phyloP scores from a whole-genome alignment of 768 basidiomycete genomes.

The Mycena rosella region DNA sequence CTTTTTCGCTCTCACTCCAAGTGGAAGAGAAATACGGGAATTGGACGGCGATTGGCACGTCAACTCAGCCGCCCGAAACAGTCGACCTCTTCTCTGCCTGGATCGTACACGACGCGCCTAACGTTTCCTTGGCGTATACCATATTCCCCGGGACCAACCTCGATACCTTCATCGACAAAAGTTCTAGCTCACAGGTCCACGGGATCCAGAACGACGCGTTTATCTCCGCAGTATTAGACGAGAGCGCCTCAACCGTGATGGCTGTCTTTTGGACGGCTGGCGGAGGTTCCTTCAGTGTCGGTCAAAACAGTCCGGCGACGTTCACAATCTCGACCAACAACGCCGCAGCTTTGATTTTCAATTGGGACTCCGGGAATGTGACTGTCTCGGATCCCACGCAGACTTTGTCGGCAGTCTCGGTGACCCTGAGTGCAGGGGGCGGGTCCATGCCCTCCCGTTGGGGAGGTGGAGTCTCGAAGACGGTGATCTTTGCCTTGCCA shows the following conservation, averaged over 20 bases:
- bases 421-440: constrained; percentile 43
- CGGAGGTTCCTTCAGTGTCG: neutral
- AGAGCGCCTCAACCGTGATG: constrained; percentile 48
- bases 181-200: constrained; percentile 35
- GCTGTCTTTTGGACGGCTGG: constrained; percentile 61
- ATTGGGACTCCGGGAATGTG: constrained; percentile 49
- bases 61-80: constrained; percentile 43
- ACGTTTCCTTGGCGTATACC: constrained; percentile 51
- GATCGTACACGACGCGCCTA: constrained; percentile 47
- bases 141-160: constrained; percentile 56
- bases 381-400: constrained; percentile 66
- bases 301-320: constrained; percentile 43
- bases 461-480: constrained; percentile 47
- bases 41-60: constrained; percentile 51
- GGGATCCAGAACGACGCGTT: constrained; percentile 50
- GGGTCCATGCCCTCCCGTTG: constrained; percentile 41
- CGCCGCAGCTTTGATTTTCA: constrained; percentile 50
- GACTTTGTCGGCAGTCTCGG: constrained; percentile 41
- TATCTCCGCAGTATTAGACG: constrained; percentile 58
- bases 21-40: constrained; percentile 44
- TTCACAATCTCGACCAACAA: constrained; percentile 50
- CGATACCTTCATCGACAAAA: constrained; percentile 45
- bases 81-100: constrained; percentile 56
- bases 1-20: constrained; percentile 44
- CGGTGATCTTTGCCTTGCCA: constrained; percentile 41